Base-by-base conservation (phyloP, 177 flowering plant species). In the Telopea speciosissima region DNA sequence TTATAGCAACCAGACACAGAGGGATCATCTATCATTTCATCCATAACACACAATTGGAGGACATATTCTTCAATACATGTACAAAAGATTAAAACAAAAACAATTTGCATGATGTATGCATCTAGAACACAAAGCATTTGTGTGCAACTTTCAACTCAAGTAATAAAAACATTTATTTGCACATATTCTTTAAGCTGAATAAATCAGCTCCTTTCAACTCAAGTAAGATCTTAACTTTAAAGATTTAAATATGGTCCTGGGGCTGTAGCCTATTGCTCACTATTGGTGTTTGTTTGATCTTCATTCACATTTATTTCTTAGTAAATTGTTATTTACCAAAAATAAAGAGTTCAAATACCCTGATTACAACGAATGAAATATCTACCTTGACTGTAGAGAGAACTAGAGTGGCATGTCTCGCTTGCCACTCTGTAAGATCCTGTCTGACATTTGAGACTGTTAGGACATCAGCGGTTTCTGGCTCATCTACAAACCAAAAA, bases 341-440 rank as follows among this genome's bases (percentile, higher is more conserved):
- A 36, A 36, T 36, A 36, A 28, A 36, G 40, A 36, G 40, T 36
- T 16, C 54, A 49, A 23, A 64, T 54, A 3, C 26, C 45, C 25
- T 10, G 36, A 22, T 22, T 65, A 54, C 40, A 68, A 69, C 1
- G 13, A 63, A 25, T 56, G 44, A 36, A 66, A 36, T 8, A 36
- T 8, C 23, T 75, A 93, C 98, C 98, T 93, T 91, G 45, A 91
- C 94, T 1, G 85, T 79, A 8, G 83, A 76, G 21, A 93, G 94
- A 67, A 93, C 97, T 72, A 93, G 87, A 74, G 76, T 88, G 33
- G 97, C 97, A 79, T 93, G 97, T 70, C 62, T 86, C 73, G 79
- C 97, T 82, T 93, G 97, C 94, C 94, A 93, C 68, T 90, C 87
- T 12, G 91, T 86, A 70, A 93, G 91, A 84, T 93, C 98, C 83